Evolutionary conservation across 306 rosid species (phyloP), one percentile per base, ranked within the genome.

Genomic region (Fagus crenata): DNA sequence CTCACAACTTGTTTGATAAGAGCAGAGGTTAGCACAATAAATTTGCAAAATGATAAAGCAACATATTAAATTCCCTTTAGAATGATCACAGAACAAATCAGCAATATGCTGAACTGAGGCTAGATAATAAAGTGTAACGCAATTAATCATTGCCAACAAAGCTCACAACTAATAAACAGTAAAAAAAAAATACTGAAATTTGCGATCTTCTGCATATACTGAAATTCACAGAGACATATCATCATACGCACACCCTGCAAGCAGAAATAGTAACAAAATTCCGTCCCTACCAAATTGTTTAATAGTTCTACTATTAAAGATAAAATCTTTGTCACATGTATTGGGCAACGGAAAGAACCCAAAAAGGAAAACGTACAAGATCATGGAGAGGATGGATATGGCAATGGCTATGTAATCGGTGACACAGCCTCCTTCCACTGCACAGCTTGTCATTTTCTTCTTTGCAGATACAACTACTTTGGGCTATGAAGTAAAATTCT

Each of bases 381-480:
- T 75, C 59, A 87, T 83, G 74, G 88, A 89, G 51, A 84, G 7
- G 55, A 86, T 75, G 69, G 99, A 82, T 3, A 90, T 3, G 36
- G 90, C 72, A 69, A 95, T 56, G 75, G 97, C 99, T 42, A 86
- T 18, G 82, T 82, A 92, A 71, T 95, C 98, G 49, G 85, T 91
- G 89, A 89, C 92, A 75, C 98, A 95, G 5, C 99, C 98, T 60
- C 99, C 99, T 53, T 85, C 72, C 13, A 79, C 81, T 13, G 97
- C 97, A 82, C 97, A 95, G 53, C 73, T 71, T 2, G 79, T 80
- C 96, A 92, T 88, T 77, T 41, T 80, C 63, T 22, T 22, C 28
- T 37, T 80, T 5, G 80, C 96, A 85, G 85, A 67, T 18, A 58
- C 11, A 61, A 36, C 1, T 2, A 4, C 36, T 32, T 9, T 4